These are phyloP conservation scores for Ogataea hybrid DNA, from an alignment of 1,139 yeast species.

Conservation along the genomic window DNA sequence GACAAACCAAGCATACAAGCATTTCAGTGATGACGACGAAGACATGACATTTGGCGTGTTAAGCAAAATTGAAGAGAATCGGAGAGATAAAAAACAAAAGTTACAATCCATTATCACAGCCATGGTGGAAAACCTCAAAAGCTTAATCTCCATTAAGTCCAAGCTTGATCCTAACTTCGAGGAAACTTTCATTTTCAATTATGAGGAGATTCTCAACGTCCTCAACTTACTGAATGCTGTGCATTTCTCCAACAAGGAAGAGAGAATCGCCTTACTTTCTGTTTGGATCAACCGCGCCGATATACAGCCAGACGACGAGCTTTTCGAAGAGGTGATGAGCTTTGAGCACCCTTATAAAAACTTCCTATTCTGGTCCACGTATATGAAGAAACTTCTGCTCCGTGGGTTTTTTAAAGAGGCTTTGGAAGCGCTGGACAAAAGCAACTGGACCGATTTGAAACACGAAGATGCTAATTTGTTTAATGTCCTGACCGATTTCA, in stretches of 20 bases:
- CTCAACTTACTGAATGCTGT: conserved; percentile 57
- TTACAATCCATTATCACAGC: conserved; percentile 24
- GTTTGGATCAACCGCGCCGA: conserved; percentile 71
- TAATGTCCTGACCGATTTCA: conserved; percentile 45
- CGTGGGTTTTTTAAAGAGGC: conserved; percentile 67
- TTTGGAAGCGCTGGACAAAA: conserved; percentile 43
- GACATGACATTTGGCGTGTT: conserved; percentile 30
- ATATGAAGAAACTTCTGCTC: conserved; percentile 52
- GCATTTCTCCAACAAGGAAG: conserved; percentile 45
- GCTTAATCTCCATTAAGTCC: conserved; percentile 23
- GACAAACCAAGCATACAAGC: conserved; percentile 25
- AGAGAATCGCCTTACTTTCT: conserved; percentile 45
- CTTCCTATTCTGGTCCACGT: conserved; percentile 61
- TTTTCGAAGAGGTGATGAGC: conserved; percentile 43
- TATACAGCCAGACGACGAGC: conserved; percentile 51
- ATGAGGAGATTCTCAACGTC: conserved; percentile 49
- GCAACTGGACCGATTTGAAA: conserved; percentile 40
- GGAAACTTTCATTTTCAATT: conserved; percentile 35
- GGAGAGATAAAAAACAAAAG: conserved; percentile 16
- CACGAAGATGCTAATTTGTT: conserved; percentile 36
- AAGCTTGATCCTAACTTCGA: conserved; percentile 19
- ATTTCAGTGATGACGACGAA: conserved; percentile 21
- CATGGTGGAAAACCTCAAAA: conserved; percentile 20
- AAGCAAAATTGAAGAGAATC: conserved; percentile 22
- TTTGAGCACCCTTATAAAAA: conserved; percentile 39